Base-by-base conservation (phyloP, 2,329 filamentous ascomycete genomes). In the Keithomyces neogunnii region DNA sequence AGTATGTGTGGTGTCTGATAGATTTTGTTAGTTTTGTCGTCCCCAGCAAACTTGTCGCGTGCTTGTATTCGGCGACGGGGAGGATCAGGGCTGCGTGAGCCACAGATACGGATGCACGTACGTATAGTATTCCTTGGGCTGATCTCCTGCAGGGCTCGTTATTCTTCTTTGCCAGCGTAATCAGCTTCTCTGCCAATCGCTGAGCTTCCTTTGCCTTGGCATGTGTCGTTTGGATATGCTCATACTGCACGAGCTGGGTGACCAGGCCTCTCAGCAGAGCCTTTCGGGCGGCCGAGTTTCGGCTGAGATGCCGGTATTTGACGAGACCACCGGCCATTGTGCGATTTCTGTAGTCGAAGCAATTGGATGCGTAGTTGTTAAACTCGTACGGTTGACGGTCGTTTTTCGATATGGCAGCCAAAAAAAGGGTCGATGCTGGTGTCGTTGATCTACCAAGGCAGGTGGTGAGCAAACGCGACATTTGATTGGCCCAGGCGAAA, bases 201-300 rank as follows among this genome's bases (percentile, higher is more conserved):
- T 99, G 93, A 26, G 93, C 88, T 74, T 99, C 93, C 73, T 97
- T 99, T 46, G 93, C 93, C 73, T 97, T 97, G 67, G 86, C 85
- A 79, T 88, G 96, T 72, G 93, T 96, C 48, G 93, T 99, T 57
- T 86, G 84, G 73, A 99, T 95, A 56, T 89, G 84, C 75, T 99
- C 93, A 70, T 95, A 84, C 70, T 88, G 80, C 73, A 99, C 87
- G 59, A 99, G 86, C 50, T 92, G 93, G 59, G 92, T 96, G 67
- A 97, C 91, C 55, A 99, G 78, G 72, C 97, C 96, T 64, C 93
- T 89, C 59, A 99, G 84, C 60, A 99, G 82, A 49, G 93, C 92
- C 74, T 92, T 83, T 67, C 93, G 83, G 68, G 96, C 93, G 51
- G 92, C 77, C 48, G 90, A 96, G 59, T 82, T 79, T 61, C 93